Base-by-base conservation (phyloP, 2,329 filamentous ascomycete genomes). In the Exophiala sideris region DNA sequence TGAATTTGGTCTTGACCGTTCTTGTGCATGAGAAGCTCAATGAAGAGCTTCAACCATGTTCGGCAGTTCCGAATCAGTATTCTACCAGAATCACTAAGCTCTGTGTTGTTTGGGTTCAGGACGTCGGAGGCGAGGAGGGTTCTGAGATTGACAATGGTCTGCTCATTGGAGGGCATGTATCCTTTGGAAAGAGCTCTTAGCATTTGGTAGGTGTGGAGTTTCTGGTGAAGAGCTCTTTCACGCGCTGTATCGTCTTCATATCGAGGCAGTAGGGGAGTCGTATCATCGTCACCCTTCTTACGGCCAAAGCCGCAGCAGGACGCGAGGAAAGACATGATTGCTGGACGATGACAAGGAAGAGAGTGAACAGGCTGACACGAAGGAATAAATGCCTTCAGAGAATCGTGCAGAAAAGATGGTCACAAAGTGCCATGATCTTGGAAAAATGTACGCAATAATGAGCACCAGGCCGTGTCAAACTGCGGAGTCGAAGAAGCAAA, bases 121-220 rank as follows among this genome's bases (percentile, higher is more conserved):
- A 94, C 67, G 63, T 92, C 87, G 33, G 88, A 85, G 3, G 88
- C 83, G 7, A 96, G 78, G 1, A 96, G 73, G 2, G 86, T 89
- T 62, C 89, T 84, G 2, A 97, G 76, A 62, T 95, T 91, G 68
- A 86, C 76, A 64, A 94, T 87, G 62, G 81, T 68, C 70, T 97
- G 92, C 63, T 94, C 86, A 9, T 88, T 96, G 5, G 89, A 94
- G 44, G 92, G 92, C 87, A 97, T 91, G 71, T 85, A 96, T 5
- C 92, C 92, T 65, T 89, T 83, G 1, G 82, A 82, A 8, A 96
- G 70, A 50, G 92, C 92, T 49, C 88, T 82, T 24, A 91, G 69
- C 87, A 96, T 95, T 76, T 96, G 90, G 68, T 96, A 96, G 21
- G 86, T 86, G 73, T 96, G 92, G 57, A 97, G 81, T 50, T 64